Percentiles rank a stretch among this genome's conserved stretches.
phyloP scores from a whole-genome alignment of 306 rosid species.

The barrel medic (Medicago truncatula) region MtrunA17r5.0-ANR NC_053044.1:2948001-2948500 shows the following conservation, averaged over 20 bases:
- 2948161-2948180: constrained; percentile 5
- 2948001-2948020: too few species aligned
- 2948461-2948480: constrained; percentile 20
- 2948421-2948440: constrained; percentile 41
- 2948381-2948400: neutral
- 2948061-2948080: constrained; percentile 91
- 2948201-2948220: neutral
- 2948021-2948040: constrained; percentile 94
- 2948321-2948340: neutral
- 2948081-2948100: constrained; percentile 24
- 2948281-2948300: constrained; percentile 8
- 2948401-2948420: constrained; percentile 9
- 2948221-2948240: constrained; percentile 17
- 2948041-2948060: constrained; percentile 88
- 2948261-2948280: constrained; percentile 11
- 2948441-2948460: neutral
- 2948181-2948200: neutral
- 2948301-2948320: constrained; percentile 4
- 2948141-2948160: neutral
- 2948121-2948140: constrained; percentile 16
- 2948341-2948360: neutral
- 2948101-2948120: constrained; percentile 26
- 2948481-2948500: constrained; percentile 12
- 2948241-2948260: constrained; percentile 11
- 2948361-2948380: constrained; percentile 32